A percentile compares a stretch with the other conserved stretches of the same genome.
Conservation (phyloP, 441 rosid genomes). For the Melastoma candidum region DNA sequence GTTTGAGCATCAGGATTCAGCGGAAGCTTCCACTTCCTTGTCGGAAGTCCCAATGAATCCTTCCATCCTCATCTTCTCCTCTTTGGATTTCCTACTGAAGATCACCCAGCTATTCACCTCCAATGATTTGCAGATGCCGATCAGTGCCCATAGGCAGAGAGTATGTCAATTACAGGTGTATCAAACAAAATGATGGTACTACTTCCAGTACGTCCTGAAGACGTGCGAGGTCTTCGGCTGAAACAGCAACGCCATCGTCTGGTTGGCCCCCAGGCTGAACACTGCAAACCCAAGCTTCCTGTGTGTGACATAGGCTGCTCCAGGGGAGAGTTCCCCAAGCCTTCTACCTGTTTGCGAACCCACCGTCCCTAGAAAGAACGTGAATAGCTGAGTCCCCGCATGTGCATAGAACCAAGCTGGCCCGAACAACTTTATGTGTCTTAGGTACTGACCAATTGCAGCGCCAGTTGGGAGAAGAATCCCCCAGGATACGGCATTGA, state of each 20-base stretch:
- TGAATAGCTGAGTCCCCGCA: constrained; percentile 52
- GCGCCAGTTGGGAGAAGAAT: constrained; percentile 62
- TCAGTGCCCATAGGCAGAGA: constrained; percentile 58
- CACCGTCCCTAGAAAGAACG: constrained; percentile 46
- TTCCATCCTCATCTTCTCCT: constrained; percentile 81
- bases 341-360: constrained; percentile 68
- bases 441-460: constrained; percentile 58
- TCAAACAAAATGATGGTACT: constrained; percentile 93
- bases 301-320: constrained; percentile 60
- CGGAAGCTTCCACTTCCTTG: constrained; percentile 39
- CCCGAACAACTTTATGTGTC: constrained; percentile 56
- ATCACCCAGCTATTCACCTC: constrained; percentile 92
- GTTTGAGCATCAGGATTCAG: no score
- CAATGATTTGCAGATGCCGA: constrained; percentile 73
- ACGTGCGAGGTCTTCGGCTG: constrained; percentile 80
- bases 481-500: constrained; percentile 75
- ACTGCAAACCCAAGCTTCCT: constrained; percentile 68
- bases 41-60: constrained; percentile 47
- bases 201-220: constrained; percentile 88
- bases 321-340: constrained; percentile 55
- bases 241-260: constrained; percentile 71
- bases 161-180: constrained; percentile 61
- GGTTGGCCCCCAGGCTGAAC: constrained; percentile 46
- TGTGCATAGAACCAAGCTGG: constrained; percentile 87
- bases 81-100: constrained; percentile 85